Evolutionary conservation across 305 asterid species (phyloP), one percentile per base, ranked within the genome.

Genomic region (Stenogyne calaminthoides): DNA sequence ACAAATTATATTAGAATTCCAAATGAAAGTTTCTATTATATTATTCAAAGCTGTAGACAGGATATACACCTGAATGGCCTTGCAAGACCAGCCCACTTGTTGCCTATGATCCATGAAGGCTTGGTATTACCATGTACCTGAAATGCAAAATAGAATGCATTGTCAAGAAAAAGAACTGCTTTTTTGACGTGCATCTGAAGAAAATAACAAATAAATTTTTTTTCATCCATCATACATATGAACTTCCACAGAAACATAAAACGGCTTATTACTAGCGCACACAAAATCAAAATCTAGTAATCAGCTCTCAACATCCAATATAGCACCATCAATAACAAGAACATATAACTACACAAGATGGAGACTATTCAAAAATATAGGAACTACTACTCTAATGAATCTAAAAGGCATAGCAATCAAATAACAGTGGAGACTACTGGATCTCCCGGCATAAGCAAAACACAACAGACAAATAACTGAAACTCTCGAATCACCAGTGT

Each of bases 91-190:
- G 92, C 84, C 89, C 87, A 88, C 67, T 84, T 91, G 82, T 80
- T 84, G 64, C 84, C 73, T 19, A 76, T 58, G 9, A 78, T 78
- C 90, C 85, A 86, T 29, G 96, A 85, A 0, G 91, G 80, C 69
- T 89, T 92, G 12, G 88, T 46, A 71, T 88, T 86, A 44, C 91
- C 93, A 51, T 80, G 76, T n/a, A 90, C 61, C 99, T 94, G 86
- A 69, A 37, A 46, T 9, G 47, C 16, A 67, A 46, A 11, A 6
- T 9, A 15, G 60, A 20, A 46, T 63, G 68, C 22, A 47, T 56
- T 19, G 56, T 71, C 15, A 25, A 49, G 18, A 16, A 36, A 69
- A 51, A n/a, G 6, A 7, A 27, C n/a, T 40, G n/a, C 0, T 1
- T 6, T n/a, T 4, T 40, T 20, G 42, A 18, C 15, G 29, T 8